These are phyloP conservation scores for Claviceps quebecensis DNA, from an alignment of 2,329 filamentous ascomycete genomes.

Conservation along the genomic window DNA sequence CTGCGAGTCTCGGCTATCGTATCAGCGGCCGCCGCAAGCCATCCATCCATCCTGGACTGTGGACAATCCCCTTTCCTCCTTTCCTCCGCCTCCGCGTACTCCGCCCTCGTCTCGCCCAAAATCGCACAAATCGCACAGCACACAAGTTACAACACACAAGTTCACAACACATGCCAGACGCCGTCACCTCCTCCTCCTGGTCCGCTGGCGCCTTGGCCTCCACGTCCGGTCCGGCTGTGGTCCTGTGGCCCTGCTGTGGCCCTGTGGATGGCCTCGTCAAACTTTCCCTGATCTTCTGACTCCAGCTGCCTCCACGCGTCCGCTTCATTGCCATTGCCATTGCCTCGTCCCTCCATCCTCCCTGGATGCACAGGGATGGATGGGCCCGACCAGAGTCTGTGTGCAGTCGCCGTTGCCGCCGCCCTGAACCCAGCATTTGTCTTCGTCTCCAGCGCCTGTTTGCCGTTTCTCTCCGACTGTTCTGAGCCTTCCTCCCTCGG, in stretches of 20 bases:
- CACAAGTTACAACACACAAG: neutral
- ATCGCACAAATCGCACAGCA: neutral
- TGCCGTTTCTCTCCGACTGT: neutral
- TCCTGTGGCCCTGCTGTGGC: neutral
- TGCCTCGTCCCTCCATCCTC: too few relatives aligned
- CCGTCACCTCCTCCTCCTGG: neutral
- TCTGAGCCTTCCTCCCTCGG: neutral
- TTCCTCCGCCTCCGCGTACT: neutral
- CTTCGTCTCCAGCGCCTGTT: too few relatives aligned
- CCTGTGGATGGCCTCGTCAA: neutral
- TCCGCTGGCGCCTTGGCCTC: neutral
- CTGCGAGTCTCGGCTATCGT: too few relatives aligned
- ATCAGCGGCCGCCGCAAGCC: too few relatives aligned
- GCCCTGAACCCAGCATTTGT: too few relatives aligned
- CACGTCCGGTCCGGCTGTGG: neutral
- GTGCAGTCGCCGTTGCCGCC: conserved; percentile 4
- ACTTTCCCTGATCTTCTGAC: conserved; percentile 2
- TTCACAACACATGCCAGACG: neutral
- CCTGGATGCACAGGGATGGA: too few relatives aligned
- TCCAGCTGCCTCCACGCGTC: neutral
- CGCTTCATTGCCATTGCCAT: conserved; percentile 1
- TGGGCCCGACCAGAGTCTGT: neutral
- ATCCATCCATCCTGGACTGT: too few relatives aligned
- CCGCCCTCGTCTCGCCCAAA: neutral
- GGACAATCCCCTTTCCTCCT: neutral